Evolutionary conservation across 2,329 filamentous ascomycete genomes (phyloP).

Genomic region (Neonectria neomacrospora): DNA sequence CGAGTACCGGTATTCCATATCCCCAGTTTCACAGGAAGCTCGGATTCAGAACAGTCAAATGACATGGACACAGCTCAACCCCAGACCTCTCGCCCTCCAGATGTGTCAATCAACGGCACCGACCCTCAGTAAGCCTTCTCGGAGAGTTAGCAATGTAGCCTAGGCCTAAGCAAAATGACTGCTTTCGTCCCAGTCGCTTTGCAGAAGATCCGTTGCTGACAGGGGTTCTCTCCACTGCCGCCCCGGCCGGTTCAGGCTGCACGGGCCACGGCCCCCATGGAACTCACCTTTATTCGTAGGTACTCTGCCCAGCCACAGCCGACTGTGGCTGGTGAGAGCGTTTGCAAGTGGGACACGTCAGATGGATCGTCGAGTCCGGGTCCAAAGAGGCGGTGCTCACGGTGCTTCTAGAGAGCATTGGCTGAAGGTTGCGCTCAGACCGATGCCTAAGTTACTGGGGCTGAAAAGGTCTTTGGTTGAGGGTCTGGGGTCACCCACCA

Average conservation of each 20-base stretch:
- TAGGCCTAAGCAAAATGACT: constrained; percentile 24
- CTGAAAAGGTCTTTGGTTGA: constrained; percentile 4
- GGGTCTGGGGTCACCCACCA: not conserved
- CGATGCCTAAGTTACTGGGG: not conserved
- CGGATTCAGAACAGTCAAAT: not conserved
- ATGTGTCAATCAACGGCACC: constrained; percentile 8
- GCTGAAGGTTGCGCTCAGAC: not conserved
- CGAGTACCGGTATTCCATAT: not conserved
- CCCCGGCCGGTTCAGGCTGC: not conserved
- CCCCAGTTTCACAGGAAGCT: not conserved
- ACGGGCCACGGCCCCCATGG: not conserved
- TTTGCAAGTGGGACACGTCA: not conserved
- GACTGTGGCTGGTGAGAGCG: constrained; percentile 15
- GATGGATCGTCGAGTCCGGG: not conserved
- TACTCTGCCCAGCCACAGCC: not conserved
- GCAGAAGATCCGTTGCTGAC: constrained; percentile 16
- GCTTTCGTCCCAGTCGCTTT: constrained; percentile 12
- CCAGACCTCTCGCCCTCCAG: not conserved
- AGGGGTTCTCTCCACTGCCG: constrained; percentile 20
- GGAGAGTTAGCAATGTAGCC: constrained; percentile 12
- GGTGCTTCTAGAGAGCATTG: not conserved
- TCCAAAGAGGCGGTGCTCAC: not conserved
- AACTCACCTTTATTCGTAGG: not conserved
- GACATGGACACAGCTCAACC: not conserved
- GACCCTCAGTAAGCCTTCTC: constrained; percentile 13